phyloP scores from a whole-genome alignment of 2,329 filamentous ascomycete species.

The Magnaporthales sp. region DNA sequence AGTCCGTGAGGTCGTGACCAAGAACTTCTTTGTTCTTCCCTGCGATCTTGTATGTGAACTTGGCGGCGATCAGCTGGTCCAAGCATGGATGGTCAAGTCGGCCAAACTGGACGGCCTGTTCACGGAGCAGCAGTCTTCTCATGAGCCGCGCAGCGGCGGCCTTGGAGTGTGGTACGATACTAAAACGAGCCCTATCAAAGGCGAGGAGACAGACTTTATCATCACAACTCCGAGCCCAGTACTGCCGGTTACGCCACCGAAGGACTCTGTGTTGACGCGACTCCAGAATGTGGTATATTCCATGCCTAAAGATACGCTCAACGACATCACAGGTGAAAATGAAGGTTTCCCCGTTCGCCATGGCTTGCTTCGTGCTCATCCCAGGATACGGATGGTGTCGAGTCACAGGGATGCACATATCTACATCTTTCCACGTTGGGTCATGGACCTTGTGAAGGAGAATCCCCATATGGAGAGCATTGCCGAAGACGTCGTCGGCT shows the following conservation, averaged over 20 bases:
- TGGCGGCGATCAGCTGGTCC: constrained; percentile 70
- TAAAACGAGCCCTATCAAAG: constrained; percentile 67
- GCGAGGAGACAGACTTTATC: constrained; percentile 88
- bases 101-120: constrained; percentile 23
- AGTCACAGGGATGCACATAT: constrained; percentile 87
- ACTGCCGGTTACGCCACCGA: constrained; percentile 47
- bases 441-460: constrained; percentile 70
- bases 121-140: background rate
- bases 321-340: constrained; percentile 70
- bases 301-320: constrained; percentile 81
- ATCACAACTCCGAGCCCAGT: constrained; percentile 61
- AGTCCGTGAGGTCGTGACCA: constrained; percentile 67
- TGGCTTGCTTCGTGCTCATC: constrained; percentile 64
- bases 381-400: constrained; percentile 70
- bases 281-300: constrained; percentile 77
- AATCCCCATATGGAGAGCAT: constrained; percentile 83
- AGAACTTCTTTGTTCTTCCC: constrained; percentile 83
- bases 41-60: constrained; percentile 92
- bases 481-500: constrained; percentile 84
- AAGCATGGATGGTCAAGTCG: constrained; percentile 86
- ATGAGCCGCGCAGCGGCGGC: constrained; percentile 54
- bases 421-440: constrained; percentile 89
- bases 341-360: constrained; percentile 68
- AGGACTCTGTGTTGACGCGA: constrained; percentile 56
- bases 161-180: constrained; percentile 89